A percentile compares a stretch with the other conserved stretches of the same genome.
Conservation (phyloP, 1,139 yeast species). For the Wickerhamiella infanticola region DNA sequence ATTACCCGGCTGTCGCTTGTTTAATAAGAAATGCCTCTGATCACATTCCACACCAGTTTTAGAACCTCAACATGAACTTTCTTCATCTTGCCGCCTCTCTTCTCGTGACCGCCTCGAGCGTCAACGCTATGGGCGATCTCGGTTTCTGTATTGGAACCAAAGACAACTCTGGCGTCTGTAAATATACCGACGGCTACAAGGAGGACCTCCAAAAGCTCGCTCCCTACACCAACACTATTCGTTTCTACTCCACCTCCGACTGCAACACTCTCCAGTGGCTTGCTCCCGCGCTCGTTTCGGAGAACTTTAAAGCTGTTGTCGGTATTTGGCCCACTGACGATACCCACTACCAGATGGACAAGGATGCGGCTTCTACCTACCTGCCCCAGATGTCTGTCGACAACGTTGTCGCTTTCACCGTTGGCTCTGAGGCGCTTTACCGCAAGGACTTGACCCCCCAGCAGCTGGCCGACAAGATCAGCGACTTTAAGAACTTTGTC, state of each 20-base stretch:
- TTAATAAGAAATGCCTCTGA: too few relatives aligned
- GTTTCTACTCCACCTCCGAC: slow-evolving; percentile 22
- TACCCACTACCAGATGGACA: slow-evolving; percentile 20
- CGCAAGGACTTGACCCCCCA: slow-evolving; percentile 33
- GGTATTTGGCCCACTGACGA: slow-evolving; percentile 23
- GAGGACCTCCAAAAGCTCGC: slow-evolving; percentile 19
- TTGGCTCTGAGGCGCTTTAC: slow-evolving; percentile 85
- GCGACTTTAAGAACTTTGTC: slow-evolving; percentile 42
- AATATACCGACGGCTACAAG: slow-evolving; percentile 48
- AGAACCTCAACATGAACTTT: slow-evolving; percentile 6
- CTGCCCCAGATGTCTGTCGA: slow-evolving; percentile 16
- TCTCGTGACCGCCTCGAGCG: slow-evolving; percentile 10
- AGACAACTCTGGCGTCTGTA: slow-evolving; percentile 45
- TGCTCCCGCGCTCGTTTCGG: slow-evolving; percentile 72
- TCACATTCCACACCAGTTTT: background rate
- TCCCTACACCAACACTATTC: slow-evolving; percentile 19
- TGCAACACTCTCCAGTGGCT: slow-evolving; percentile 40
- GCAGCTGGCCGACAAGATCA: slow-evolving; percentile 48
- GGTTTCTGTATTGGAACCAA: slow-evolving; percentile 15
- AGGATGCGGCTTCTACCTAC: slow-evolving; percentile 19
- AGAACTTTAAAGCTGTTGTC: slow-evolving; percentile 35
- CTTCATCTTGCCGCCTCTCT: slow-evolving; percentile 10
- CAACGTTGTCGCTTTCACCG: slow-evolving; percentile 51
- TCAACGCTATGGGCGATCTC: slow-evolving; percentile 14
- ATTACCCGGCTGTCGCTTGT: too few relatives aligned